Evolutionary conservation across 805 yeast species (phyloP).

Genomic region (Suhomyces vadensis): DNA sequence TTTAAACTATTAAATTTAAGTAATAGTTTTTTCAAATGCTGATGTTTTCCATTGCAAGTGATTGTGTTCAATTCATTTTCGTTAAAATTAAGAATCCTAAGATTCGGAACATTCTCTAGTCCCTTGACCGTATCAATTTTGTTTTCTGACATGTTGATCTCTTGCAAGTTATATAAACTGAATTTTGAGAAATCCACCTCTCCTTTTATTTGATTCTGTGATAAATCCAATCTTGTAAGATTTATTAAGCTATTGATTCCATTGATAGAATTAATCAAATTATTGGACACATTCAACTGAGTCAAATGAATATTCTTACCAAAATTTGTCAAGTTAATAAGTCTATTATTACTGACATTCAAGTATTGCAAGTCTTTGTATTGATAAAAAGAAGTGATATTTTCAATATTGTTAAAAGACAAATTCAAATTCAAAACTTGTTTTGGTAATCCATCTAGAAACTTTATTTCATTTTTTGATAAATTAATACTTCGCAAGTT

Average conservation of each 20-base stretch:
- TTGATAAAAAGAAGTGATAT: slow-evolving; percentile 42
- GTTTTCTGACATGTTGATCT: slow-evolving; percentile 46
- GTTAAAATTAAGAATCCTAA: slow-evolving; percentile 43
- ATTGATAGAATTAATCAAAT: slow-evolving; percentile 34
- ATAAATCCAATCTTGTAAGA: slow-evolving; percentile 41
- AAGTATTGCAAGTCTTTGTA: slow-evolving; percentile 44
- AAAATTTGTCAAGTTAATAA: slow-evolving; percentile 40
- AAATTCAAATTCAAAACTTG: slow-evolving; percentile 38
- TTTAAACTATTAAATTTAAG: slow-evolving; percentile 40
- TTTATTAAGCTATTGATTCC: slow-evolving; percentile 42
- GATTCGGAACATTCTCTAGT: slow-evolving; percentile 33
- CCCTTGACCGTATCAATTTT: slow-evolving; percentile 33
- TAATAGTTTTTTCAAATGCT: slow-evolving; percentile 37
- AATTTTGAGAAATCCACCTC: slow-evolving; percentile 35
- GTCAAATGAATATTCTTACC: slow-evolving; percentile 42
- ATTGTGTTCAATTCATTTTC: slow-evolving; percentile 37
- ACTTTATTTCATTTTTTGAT: slow-evolving; percentile 43
- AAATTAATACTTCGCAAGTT: slow-evolving; percentile 40
- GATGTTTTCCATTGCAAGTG: slow-evolving; percentile 23
- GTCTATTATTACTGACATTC: slow-evolving; percentile 38
- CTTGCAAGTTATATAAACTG: slow-evolving; percentile 43
- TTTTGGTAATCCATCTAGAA: slow-evolving; percentile 48
- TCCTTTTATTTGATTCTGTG: slow-evolving; percentile 44
- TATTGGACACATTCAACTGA: slow-evolving; percentile 38
- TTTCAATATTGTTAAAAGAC: slow-evolving; percentile 40